A percentile compares a stretch with the other conserved stretches of the same genome.
Conservation (phyloP, 495 filamentous ascomycete species). For the Annulohypoxylon stygium region DNA sequence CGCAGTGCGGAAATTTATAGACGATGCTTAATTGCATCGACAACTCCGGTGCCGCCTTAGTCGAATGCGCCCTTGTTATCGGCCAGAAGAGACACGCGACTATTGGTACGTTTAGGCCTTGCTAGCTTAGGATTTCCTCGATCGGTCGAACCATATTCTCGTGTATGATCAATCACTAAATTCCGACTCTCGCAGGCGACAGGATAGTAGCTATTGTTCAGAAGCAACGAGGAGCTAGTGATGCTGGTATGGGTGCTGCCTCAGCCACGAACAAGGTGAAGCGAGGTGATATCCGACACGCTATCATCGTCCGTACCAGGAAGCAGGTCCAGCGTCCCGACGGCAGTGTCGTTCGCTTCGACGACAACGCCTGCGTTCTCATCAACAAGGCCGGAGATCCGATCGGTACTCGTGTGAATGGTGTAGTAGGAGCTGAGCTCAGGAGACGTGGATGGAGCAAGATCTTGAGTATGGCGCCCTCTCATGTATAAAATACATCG, state of each 20-base stretch:
- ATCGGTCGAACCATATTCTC: neutral
- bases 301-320: constrained; percentile 90
- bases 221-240: constrained; percentile 80
- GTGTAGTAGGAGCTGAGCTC: constrained; percentile 88
- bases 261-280: constrained; percentile 90
- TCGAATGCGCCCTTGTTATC: constrained; percentile 94
- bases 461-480: constrained; percentile 94
- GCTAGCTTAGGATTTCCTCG: neutral
- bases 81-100: constrained; percentile 90
- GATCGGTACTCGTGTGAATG: constrained; percentile 91
- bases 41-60: constrained; percentile 98
- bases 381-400: constrained; percentile 98
- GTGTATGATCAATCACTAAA: constrained; percentile 11
- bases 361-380: constrained; percentile 97
- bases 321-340: constrained; percentile 89
- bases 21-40: constrained; percentile 99
- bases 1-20: constrained; percentile 61
- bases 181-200: constrained; percentile 74
- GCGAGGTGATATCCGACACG: constrained; percentile 95
- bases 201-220: constrained; percentile 98
- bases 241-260: constrained; percentile 66
- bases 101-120: constrained; percentile 74
- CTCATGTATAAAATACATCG: constrained; percentile 76
- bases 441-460: constrained; percentile 94
- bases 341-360: constrained; percentile 90